Conservation (phyloP, 164 flowering plant genomes). For the Liriodendron chinense region DNA sequence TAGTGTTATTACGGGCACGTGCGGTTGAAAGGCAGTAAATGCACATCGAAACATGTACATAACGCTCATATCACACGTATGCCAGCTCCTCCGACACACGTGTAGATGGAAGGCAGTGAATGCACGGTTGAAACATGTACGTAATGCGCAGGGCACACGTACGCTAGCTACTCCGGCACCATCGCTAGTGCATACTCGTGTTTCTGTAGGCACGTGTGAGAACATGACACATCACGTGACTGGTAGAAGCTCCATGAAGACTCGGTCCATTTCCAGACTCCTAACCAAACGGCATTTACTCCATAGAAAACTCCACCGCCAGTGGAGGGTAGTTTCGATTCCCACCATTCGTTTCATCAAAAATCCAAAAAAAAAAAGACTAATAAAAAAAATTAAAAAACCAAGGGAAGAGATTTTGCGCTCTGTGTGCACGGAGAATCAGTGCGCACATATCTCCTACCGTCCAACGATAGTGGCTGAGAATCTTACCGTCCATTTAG, state of each 20-base stretch:
- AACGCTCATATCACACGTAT: neutral
- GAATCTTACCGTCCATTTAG: too few relatives aligned
- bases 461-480: neutral
- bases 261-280: constrained; percentile 15
- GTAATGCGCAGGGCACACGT: neutral
- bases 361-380: constrained; percentile 9
- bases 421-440: neutral
- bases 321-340: constrained; percentile 27
- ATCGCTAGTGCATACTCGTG: neutral
- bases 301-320: constrained; percentile 23
- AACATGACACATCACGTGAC: neutral
- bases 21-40: neutral
- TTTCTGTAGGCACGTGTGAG: neutral
- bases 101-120: neutral
- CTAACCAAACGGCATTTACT: constrained; percentile 26
- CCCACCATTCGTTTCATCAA: constrained; percentile 29
- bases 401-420: neutral
- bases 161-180: neutral
- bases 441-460: neutral
- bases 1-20: neutral
- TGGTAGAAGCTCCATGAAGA: neutral
- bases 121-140: neutral
- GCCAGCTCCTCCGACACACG: neutral
- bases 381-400: neutral
- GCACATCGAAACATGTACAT: neutral